These are phyloP conservation scores for Trichoderma simmonsii DNA, from an alignment of 2,329 filamentous ascomycete genomes.

Conservation along the genomic window DNA sequence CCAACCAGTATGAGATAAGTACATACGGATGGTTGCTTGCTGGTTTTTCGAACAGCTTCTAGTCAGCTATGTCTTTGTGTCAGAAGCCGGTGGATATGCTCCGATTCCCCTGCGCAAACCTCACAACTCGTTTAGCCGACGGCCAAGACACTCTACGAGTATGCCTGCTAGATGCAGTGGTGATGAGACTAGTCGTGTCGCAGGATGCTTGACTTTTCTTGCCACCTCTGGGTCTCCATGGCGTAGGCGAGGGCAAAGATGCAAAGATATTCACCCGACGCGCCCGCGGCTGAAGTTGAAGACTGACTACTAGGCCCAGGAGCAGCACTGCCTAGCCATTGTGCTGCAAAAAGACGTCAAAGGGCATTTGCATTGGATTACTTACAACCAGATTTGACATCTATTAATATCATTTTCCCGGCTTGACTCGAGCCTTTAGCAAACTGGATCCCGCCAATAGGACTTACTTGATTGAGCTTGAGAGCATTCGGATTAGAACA, in stretches of 20 bases:
- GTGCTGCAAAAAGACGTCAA: not conserved
- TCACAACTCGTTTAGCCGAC: not conserved
- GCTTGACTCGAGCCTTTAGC: conserved; percentile 1
- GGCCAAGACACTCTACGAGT: not conserved
- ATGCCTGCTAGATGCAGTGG: not conserved
- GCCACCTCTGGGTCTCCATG: not conserved
- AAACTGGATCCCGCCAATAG: conserved; percentile 3
- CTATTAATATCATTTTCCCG: not conserved
- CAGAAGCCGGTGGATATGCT: not conserved
- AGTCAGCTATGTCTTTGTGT: not conserved
- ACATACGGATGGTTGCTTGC: not conserved
- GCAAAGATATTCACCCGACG: not conserved
- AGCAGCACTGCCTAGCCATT: not conserved
- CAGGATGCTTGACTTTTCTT: conserved; percentile 7
- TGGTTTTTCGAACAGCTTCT: not conserved
- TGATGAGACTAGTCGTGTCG: conserved; percentile 7
- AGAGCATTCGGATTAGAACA: not conserved
- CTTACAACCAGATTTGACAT: not conserved
- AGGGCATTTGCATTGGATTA: not conserved
- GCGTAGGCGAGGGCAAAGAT: not conserved
- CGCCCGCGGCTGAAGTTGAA: not conserved
- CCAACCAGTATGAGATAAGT: not conserved
- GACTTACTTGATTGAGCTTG: not conserved
- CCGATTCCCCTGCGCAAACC: not conserved
- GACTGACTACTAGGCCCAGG: not conserved